Conservation (phyloP, 2,329 filamentous ascomycete species). For the Lasiodiplodia theobromae region DNA sequence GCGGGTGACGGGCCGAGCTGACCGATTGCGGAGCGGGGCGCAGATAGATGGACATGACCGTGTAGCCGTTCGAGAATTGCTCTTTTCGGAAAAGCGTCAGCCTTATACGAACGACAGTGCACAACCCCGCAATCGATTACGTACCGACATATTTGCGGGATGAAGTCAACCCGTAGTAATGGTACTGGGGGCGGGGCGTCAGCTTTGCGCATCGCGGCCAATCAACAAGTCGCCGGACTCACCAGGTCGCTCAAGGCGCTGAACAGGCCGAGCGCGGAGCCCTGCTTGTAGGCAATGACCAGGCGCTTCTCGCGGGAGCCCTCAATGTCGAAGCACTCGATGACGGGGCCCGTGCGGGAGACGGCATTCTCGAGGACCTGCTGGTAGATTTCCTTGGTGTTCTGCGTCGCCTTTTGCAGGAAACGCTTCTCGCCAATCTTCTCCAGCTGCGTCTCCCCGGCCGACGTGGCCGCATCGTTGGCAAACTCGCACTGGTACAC, state of each 20-base stretch:
- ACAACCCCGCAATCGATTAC: neutral
- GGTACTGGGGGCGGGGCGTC: slow-evolving; percentile 62
- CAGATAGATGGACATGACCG: slow-evolving; percentile 94
- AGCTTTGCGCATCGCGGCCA: neutral
- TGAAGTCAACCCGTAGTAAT: slow-evolving; percentile 97
- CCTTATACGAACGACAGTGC: neutral
- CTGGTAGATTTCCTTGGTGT: slow-evolving; percentile 95
- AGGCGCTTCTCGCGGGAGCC: slow-evolving; percentile 90
- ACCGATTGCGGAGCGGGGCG: slow-evolving; percentile 69
- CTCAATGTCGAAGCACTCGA: slow-evolving; percentile 97
- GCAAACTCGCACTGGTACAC: slow-evolving; percentile 96
- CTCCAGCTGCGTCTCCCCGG: slow-evolving; percentile 86
- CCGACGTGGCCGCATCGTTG: slow-evolving; percentile 69
- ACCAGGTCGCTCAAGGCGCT: slow-evolving; percentile 86
- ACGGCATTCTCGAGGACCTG: slow-evolving; percentile 90
- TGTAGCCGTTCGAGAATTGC: slow-evolving; percentile 98
- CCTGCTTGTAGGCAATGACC: slow-evolving; percentile 92
- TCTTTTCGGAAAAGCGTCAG: slow-evolving; percentile 54
- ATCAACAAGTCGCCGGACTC: neutral
- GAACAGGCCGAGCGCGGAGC: slow-evolving; percentile 91
- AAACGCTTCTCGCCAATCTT: slow-evolving; percentile 93
- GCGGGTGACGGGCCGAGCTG: slow-evolving; percentile 68
- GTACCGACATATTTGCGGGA: slow-evolving; percentile 86
- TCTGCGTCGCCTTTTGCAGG: slow-evolving; percentile 91
- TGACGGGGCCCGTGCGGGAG: slow-evolving; percentile 86